phyloP scores from a whole-genome alignment of 1,284 basidiomycete genomes.

The Cryptococcus jaspeensis region DNA sequence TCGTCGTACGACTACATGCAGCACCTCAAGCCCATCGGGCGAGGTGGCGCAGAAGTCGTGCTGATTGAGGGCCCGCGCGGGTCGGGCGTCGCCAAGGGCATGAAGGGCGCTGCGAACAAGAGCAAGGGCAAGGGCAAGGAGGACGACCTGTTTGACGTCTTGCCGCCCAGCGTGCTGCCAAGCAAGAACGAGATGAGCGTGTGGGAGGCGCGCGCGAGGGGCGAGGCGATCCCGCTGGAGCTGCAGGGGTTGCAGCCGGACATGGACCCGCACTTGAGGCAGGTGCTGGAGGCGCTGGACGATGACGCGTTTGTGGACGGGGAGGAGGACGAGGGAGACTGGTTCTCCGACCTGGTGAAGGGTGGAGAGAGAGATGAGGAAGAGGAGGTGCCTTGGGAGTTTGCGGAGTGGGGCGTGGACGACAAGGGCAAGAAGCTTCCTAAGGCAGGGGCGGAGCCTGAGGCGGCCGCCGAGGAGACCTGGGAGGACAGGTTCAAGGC shows the following conservation, averaged over 20 bases:
- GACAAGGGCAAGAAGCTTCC: slow-evolving; percentile 13
- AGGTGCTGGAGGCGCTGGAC: slow-evolving; percentile 90
- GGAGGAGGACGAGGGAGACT: slow-evolving; percentile 55
- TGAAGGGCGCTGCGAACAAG: slow-evolving; percentile 39
- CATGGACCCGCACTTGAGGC: slow-evolving; percentile 93
- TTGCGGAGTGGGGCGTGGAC: slow-evolving; percentile 61
- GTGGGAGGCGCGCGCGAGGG: slow-evolving; percentile 63
- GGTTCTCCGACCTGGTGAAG: slow-evolving; percentile 43
- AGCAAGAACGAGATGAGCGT: slow-evolving; percentile 70
- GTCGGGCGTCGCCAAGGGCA: slow-evolving; percentile 39
- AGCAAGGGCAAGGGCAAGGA: slow-evolving; percentile 33
- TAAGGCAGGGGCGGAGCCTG: slow-evolving; percentile 28
- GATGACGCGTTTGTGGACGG: slow-evolving; percentile 92
- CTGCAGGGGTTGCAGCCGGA: slow-evolving; percentile 89
- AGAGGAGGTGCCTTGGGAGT: slow-evolving; percentile 61
- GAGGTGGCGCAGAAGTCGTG: slow-evolving; percentile 55
- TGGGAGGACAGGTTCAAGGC: slow-evolving; percentile 76
- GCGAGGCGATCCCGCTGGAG: slow-evolving; percentile 69
- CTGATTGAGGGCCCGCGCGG: slow-evolving; percentile 70
- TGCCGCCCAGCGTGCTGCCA: slow-evolving; percentile 72
- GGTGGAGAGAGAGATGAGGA: slow-evolving; percentile 59
- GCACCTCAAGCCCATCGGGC: slow-evolving; percentile 80
- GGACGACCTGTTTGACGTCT: slow-evolving; percentile 42
- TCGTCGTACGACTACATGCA: slow-evolving; percentile 99
- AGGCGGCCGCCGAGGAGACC: slow-evolving; percentile 44